phyloP scores from a whole-genome alignment of 2,329 filamentous ascomycete species.

The Reticulascus tulasneorum region DNA sequence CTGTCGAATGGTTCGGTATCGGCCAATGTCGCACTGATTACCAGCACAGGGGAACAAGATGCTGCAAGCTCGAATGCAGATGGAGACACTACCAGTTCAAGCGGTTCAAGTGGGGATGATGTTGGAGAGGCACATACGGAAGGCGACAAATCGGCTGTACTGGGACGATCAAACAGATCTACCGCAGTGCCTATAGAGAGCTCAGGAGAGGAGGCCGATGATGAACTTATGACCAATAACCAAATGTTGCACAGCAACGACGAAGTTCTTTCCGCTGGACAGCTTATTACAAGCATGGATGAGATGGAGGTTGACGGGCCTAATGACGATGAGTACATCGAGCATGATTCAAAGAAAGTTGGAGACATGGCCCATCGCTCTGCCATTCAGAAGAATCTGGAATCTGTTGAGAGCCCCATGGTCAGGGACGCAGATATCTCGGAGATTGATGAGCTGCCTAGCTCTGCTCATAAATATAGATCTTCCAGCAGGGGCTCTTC shows the following conservation, averaged over 20 bases:
- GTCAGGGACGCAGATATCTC: constrained; percentile 8
- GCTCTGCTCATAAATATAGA: constrained; percentile 17
- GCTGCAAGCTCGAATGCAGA: too few relatives aligned
- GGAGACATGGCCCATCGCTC: too few relatives aligned
- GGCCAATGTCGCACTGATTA: too few relatives aligned
- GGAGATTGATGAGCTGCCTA: constrained; percentile 11
- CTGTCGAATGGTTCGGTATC: too few relatives aligned
- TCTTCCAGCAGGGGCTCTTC: constrained; percentile 43
- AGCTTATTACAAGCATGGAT: constrained; percentile 8
- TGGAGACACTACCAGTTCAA: too few relatives aligned
- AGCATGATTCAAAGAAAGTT: constrained; percentile 17
- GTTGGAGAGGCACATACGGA: too few relatives aligned
- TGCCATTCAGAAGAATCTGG: background rate
- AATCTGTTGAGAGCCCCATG: background rate
- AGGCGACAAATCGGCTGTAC: too few relatives aligned
- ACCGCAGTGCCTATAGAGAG: too few relatives aligned
- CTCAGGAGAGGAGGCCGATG: constrained; percentile 1
- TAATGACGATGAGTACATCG: constrained; percentile 31
- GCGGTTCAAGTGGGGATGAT: too few relatives aligned
- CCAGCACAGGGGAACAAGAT: too few relatives aligned
- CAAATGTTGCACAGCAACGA: constrained; percentile 5
- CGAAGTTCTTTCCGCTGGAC: background rate
- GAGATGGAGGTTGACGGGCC: constrained; percentile 25
- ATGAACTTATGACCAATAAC: constrained; percentile 1
- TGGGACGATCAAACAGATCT: too few relatives aligned